phyloP scores from a whole-genome alignment of 2,329 filamentous ascomycete species.

The Cercospora citrullina region DNA sequence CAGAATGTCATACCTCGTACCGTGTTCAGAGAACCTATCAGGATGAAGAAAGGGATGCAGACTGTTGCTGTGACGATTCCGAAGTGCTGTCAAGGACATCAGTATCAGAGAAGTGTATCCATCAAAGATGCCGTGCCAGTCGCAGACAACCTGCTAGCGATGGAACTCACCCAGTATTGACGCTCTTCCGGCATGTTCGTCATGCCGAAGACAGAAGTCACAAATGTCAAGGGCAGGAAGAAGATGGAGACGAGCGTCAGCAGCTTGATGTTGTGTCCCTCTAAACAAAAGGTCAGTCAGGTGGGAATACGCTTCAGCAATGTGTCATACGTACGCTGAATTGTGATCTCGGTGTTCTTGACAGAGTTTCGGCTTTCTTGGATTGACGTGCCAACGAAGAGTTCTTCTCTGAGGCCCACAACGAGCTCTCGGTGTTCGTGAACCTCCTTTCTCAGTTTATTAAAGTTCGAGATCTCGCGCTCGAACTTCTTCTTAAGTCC shows the following conservation, averaged over 20 bases:
- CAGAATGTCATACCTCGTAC: constrained; percentile 43
- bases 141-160: too few relatives aligned
- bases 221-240: constrained; percentile 62
- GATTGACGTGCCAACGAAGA: constrained; percentile 64
- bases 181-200: constrained; percentile 46
- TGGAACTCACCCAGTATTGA: constrained; percentile 31
- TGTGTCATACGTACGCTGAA: constrained; percentile 41
- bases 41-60: constrained; percentile 49
- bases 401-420: constrained; percentile 58
- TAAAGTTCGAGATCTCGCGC: constrained; percentile 53
- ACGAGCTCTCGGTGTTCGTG: constrained; percentile 58
- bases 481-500: constrained; percentile 53
- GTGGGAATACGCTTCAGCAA: background rate
- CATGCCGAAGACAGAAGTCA: constrained; percentile 58
- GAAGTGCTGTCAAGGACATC: constrained; percentile 34
- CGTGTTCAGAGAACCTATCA: constrained; percentile 49
- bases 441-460: constrained; percentile 53
- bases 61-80: constrained; percentile 45
- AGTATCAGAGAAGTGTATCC: too few relatives aligned
- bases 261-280: constrained; percentile 41
- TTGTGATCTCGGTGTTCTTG: constrained; percentile 53
- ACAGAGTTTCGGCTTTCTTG: constrained; percentile 62
- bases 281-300: too few relatives aligned
- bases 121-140: too few relatives aligned
- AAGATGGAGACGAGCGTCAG: constrained; percentile 62